Conservation (phyloP, 163 green algal genomes). For the Trebouxiophyceae sp. region DNA sequence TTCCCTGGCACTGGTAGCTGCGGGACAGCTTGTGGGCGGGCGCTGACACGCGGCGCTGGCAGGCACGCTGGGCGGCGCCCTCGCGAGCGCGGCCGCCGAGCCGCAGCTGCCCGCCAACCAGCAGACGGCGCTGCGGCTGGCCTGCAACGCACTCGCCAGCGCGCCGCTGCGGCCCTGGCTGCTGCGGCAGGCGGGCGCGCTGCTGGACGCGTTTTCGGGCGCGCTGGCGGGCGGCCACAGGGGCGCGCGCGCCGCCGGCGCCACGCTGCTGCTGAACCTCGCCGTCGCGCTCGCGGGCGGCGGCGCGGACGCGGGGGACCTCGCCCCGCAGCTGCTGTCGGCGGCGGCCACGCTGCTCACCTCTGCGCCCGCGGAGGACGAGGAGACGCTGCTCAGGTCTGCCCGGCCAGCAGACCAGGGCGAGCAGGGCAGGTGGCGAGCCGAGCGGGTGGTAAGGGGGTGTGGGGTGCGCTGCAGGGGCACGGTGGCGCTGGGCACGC, state of each 20-base stretch:
- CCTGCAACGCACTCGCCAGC: conserved; percentile 38
- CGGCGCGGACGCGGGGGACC: background rate
- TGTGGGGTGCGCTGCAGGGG: too few relatives aligned
- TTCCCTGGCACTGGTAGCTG: background rate
- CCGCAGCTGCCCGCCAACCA: conserved; percentile 26
- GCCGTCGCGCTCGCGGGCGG: conserved; percentile 17
- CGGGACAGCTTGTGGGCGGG: too few relatives aligned
- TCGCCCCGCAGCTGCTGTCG: conserved; percentile 25
- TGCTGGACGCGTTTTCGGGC: conserved; percentile 36
- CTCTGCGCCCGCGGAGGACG: conserved; percentile 24
- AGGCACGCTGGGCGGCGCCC: conserved; percentile 18
- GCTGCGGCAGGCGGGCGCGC: background rate
- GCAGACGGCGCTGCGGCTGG: conserved; percentile 50
- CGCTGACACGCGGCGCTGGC: too few relatives aligned
- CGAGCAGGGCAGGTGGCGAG: too few relatives aligned
- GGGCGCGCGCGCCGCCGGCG: conserved; percentile 43
- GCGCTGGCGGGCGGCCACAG: conserved; percentile 26
- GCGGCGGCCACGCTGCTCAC: conserved; percentile 28
- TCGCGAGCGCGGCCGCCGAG: conserved; percentile 14
- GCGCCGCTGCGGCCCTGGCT: background rate
- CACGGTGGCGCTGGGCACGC: too few relatives aligned
- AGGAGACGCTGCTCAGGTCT: conserved; percentile 34
- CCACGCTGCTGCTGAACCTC: conserved; percentile 60
- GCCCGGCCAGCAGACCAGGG: too few relatives aligned
- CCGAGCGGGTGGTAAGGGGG: too few relatives aligned